Percentiles rank a stretch among this genome's conserved stretches.
These are phyloP conservation scores for Pseudopyrenochaeta lycopersici DNA, from an alignment of 2,329 filamentous ascomycete genomes.

Conservation along the genomic window DNA sequence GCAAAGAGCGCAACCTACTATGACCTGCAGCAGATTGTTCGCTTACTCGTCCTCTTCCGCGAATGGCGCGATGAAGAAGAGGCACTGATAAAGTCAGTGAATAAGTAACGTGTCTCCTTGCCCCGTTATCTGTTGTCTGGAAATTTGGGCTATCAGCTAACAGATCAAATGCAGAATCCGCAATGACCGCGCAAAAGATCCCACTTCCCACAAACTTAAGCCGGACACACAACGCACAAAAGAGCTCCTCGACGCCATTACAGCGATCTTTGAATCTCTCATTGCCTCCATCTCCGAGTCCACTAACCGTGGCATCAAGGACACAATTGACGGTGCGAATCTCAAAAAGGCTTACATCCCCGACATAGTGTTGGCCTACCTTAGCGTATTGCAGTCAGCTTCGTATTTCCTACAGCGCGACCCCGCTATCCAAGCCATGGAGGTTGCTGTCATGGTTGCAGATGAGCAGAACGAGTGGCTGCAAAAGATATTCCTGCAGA, in stretches of 20 bases:
- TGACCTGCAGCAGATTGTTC: conserved; percentile 55
- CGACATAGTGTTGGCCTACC: conserved; percentile 84
- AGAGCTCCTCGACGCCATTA: conserved; percentile 51
- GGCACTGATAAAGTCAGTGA: conserved; percentile 44
- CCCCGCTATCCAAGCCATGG: conserved; percentile 84
- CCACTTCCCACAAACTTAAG: conserved; percentile 15
- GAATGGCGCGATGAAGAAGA: conserved; percentile 55
- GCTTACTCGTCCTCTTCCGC: conserved; percentile 53
- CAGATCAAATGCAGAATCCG: conserved; percentile 11
- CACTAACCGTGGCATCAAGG: not conserved
- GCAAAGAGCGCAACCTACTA: conserved; percentile 47
- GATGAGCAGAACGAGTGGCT: conserved; percentile 43
- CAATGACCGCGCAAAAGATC: conserved; percentile 19
- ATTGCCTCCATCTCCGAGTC: conserved; percentile 37
- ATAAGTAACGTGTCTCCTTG: not conserved
- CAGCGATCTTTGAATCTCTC: conserved; percentile 47
- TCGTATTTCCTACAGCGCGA: conserved; percentile 79
- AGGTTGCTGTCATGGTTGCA: conserved; percentile 79
- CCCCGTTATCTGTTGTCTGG: not conserved
- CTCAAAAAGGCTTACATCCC: conserved; percentile 84
- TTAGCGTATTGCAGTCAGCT: conserved; percentile 80
- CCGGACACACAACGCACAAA: conserved; percentile 45
- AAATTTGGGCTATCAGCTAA: conserved; percentile 6
- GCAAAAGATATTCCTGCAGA: conserved; percentile 48
- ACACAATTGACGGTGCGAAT: conserved; percentile 65